These are phyloP conservation scores for Neurospora sp. DNA, from an alignment of 495 filamentous ascomycete genomes.

Conservation along the genomic window DNA sequence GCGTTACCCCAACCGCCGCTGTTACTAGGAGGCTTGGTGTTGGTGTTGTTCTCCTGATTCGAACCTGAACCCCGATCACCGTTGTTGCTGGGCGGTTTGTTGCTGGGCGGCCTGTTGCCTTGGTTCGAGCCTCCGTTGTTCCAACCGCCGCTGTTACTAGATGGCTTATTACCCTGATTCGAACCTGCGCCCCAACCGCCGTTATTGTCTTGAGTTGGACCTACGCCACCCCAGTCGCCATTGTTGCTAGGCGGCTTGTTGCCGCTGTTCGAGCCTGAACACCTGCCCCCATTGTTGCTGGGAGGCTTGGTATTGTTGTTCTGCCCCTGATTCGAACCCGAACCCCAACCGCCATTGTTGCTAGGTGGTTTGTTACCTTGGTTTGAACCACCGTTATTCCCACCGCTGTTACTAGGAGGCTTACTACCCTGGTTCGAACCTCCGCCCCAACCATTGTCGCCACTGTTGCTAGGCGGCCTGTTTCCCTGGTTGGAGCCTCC, in stretches of 20 bases:
- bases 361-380: background rate
- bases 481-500: background rate
- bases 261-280: too few species aligned
- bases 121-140: background rate
- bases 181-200: background rate
- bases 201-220: background rate
- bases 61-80: background rate
- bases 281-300: too few species aligned
- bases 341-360: too few species aligned
- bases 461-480: background rate
- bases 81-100: background rate
- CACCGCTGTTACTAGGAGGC: background rate
- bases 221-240: background rate
- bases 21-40: background rate
- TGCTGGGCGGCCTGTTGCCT: background rate
- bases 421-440: background rate
- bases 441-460: background rate
- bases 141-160: background rate
- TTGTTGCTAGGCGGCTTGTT: background rate
- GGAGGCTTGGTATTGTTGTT: too few species aligned
- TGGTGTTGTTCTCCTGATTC: background rate
- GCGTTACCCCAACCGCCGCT: background rate
- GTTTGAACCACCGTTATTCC: background rate
- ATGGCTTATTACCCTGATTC: background rate
- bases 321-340: too few species aligned